phyloP scores from a whole-genome alignment of 371 early-diverging fungal species.

The Haplosporangium sp. region DNA sequence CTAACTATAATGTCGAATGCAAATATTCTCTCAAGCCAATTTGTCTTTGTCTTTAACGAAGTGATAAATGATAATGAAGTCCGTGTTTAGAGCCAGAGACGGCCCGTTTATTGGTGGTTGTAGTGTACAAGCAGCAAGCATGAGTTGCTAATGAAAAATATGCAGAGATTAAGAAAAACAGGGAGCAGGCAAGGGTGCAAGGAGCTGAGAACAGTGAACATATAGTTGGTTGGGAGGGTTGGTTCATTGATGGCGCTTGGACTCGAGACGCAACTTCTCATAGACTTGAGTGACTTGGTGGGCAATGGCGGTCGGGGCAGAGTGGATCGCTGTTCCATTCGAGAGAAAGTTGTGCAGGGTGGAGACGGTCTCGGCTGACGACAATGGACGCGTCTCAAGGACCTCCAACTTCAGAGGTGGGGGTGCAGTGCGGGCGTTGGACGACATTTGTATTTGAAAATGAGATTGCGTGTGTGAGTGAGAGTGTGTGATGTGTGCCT shows the following conservation, averaged over 20 bases:
- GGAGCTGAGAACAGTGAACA: too few species aligned
- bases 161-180: too few species aligned
- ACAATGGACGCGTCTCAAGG: conserved; percentile 24
- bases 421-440: conserved; percentile 26
- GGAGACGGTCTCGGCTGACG: conserved; percentile 30
- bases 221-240: too few species aligned
- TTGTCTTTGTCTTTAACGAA: too few species aligned
- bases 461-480: too few species aligned
- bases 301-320: conserved; percentile 47
- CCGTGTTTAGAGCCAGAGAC: too few species aligned
- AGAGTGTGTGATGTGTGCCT: too few species aligned
- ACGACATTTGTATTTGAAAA: conserved; percentile 17
- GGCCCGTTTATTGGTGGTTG: conserved; percentile 6
- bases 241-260: conserved; percentile 33
- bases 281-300: conserved; percentile 53
- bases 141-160: too few species aligned
- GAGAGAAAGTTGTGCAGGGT: conserved; percentile 39
- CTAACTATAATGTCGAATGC: background rate
- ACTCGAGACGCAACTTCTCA: conserved; percentile 45
- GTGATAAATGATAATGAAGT: too few species aligned
- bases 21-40: background rate
- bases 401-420: conserved; percentile 52
- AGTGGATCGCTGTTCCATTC: conserved; percentile 52
- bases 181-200: too few species aligned
- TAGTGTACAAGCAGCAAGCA: too few species aligned